Base-by-base conservation (phyloP, 768 basidiomycete genomes). In the Psilocybe cubensis region DNA sequence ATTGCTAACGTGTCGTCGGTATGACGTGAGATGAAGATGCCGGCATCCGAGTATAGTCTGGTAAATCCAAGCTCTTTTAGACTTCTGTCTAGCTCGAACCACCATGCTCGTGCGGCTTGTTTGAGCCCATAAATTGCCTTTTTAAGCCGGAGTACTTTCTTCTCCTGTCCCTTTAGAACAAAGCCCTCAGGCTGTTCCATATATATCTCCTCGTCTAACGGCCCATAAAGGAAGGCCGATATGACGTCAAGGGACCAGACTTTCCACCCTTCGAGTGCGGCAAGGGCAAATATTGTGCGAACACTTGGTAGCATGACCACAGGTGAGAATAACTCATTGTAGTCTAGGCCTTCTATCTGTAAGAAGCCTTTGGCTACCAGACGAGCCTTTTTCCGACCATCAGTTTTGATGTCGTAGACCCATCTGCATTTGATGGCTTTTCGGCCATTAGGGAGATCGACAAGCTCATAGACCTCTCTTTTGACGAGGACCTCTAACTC, bases 271-370 rank as follows among this genome's bases (percentile, higher is more conserved):
- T 63, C 40, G 35, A 54, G 42, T 9, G 8, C 24, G 27, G 52
- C 52, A 43, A 54, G 29, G 2, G 42, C 24, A 54, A 52, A n/a
- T 21, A 40, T 42, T 54, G 58, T 50, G 59, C 62, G 24, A 25
- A 54, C 38, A 10, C 20, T 23, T 40, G 28, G 3, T 2, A 43
- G 18, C 7, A 57, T 50, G 5, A 63, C 62, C 21, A 70, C 66
- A 12, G 68, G 68, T 42, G 72, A 60, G 46, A 60, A 72, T 4
- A 64, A 69, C 41, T 72, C 59, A 47, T 61, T 56, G 60, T 65
- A 79, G 56, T 78, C 75, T 25, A 78, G 53, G 33, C 79, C 72
- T 27, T 69, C 65, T 17, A 69, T 58, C 54, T 81, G 77, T 1
- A 69, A 65, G 67, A 71, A 79, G 43, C 68, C 71, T 48, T 63